Evolutionary conservation across 345 rosid genomes (phyloP).

Genomic region (Syzygium aqueum): DNA sequence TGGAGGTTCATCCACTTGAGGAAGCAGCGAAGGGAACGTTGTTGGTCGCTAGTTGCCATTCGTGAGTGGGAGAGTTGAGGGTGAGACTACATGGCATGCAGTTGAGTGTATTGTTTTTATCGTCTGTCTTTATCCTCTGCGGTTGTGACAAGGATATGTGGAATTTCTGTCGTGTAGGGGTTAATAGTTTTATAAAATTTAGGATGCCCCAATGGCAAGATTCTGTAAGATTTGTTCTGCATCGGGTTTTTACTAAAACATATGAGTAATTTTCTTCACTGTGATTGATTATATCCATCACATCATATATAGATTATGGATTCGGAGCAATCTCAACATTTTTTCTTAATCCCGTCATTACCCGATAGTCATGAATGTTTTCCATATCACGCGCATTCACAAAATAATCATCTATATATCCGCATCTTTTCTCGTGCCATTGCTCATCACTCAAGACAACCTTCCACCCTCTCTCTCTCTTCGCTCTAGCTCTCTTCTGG

Average conservation of each 20-base stretch:
- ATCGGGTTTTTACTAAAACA: background rate
- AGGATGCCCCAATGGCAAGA: background rate
- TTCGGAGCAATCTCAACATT: background rate
- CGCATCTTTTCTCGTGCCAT: background rate
- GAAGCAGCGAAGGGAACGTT: slow-evolving; percentile 3
- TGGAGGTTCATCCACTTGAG: slow-evolving; percentile 19
- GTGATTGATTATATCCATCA: background rate
- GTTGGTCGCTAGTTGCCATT: background rate
- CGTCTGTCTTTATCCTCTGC: background rate
- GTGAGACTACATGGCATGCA: too few relatives aligned
- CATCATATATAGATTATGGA: background rate
- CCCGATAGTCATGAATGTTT: background rate
- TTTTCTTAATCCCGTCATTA: background rate
- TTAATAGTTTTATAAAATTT: background rate
- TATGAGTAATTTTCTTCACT: background rate
- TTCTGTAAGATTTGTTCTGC: background rate
- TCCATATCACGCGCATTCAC: background rate
- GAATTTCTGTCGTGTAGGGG: background rate
- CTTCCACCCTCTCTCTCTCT: background rate
- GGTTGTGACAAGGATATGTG: background rate
- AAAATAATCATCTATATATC: background rate
- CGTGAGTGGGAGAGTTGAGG: background rate
- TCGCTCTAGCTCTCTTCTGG: background rate
- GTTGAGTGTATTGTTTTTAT: background rate
- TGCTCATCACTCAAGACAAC: background rate